These are phyloP conservation scores for Penicillium subrubescens DNA, from an alignment of 495 filamentous ascomycete species.

Conservation along the genomic window DNA sequence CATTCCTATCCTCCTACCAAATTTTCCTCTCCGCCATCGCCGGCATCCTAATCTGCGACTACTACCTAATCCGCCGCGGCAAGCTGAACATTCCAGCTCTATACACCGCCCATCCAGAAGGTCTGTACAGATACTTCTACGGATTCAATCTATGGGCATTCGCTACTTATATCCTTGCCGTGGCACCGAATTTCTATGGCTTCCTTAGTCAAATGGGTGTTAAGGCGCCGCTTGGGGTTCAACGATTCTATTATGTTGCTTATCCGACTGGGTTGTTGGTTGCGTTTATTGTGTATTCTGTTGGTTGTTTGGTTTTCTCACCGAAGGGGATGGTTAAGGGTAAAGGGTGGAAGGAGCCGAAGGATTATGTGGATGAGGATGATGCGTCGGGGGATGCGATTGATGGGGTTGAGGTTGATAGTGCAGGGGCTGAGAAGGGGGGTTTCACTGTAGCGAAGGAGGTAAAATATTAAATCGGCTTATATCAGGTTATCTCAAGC, in stretches of 20 bases:
- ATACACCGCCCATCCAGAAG: conserved; percentile 24
- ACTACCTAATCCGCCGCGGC: conserved; percentile 35
- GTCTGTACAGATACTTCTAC: conserved; percentile 23
- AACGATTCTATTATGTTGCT: conserved; percentile 39
- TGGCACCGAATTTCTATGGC: conserved; percentile 38
- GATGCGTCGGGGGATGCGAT: conserved; percentile 12
- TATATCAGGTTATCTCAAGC: not conserved
- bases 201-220: conserved; percentile 44
- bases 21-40: conserved; percentile 38
- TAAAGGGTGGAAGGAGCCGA: conserved; percentile 36
- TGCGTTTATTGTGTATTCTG: conserved; percentile 31
- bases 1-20: conserved; percentile 37
- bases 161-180: conserved; percentile 28
- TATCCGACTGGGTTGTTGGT: conserved; percentile 35
- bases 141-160: conserved; percentile 32
- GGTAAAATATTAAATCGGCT: not conserved
- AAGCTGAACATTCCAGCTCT: conserved; percentile 29
- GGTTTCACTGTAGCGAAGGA: not conserved
- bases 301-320: conserved; percentile 11
- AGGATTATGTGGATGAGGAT: conserved; percentile 34
- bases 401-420: not conserved
- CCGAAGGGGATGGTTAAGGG: conserved; percentile 23
- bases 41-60: conserved; percentile 36
- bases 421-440: not conserved
- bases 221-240: conserved; percentile 28